phyloP scores from a whole-genome alignment of 768 basidiomycete species.

The Goffeauzyma gilvescens region DNA sequence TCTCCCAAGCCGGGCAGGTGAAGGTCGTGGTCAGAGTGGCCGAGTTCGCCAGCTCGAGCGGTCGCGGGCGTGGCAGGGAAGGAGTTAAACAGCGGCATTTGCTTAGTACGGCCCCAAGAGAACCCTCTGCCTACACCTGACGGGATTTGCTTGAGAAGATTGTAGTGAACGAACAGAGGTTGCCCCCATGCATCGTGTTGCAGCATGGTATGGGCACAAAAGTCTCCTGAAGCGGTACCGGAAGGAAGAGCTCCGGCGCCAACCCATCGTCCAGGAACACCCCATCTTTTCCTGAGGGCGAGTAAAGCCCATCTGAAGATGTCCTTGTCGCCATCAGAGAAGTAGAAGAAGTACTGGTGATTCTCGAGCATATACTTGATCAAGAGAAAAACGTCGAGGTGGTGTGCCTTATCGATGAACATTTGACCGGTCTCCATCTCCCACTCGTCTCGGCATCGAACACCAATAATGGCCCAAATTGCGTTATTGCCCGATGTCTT shows the following conservation, averaged over 20 bases:
- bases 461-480: slow-evolving; percentile 34
- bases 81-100: slow-evolving; percentile 22
- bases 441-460: slow-evolving; percentile 36
- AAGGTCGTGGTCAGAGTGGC: slow-evolving; percentile 11
- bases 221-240: slow-evolving; percentile 14
- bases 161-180: slow-evolving; percentile 32
- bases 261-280: slow-evolving; percentile 35
- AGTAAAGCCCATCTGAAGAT: slow-evolving; percentile 33
- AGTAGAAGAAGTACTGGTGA: slow-evolving; percentile 32
- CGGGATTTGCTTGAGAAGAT: slow-evolving; percentile 34
- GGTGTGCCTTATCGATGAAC: slow-evolving; percentile 34
- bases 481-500: slow-evolving; percentile 32
- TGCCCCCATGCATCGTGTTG: slow-evolving; percentile 32
- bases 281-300: slow-evolving; percentile 36
- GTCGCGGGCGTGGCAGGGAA: slow-evolving; percentile 18
- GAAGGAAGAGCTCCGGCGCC: slow-evolving; percentile 32
- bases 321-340: slow-evolving; percentile 35
- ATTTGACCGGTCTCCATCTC: slow-evolving; percentile 37
- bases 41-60: slow-evolving; percentile 14
- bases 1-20: slow-evolving; percentile 18
- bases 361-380: slow-evolving; percentile 30
- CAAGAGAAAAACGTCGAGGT: slow-evolving; percentile 33
- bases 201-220: slow-evolving; percentile 28
- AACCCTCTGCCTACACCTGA: slow-evolving; percentile 23
- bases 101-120: slow-evolving; percentile 27